Conservation (phyloP, 2,329 filamentous ascomycete genomes). For the Blastomyces silverae region DNA sequence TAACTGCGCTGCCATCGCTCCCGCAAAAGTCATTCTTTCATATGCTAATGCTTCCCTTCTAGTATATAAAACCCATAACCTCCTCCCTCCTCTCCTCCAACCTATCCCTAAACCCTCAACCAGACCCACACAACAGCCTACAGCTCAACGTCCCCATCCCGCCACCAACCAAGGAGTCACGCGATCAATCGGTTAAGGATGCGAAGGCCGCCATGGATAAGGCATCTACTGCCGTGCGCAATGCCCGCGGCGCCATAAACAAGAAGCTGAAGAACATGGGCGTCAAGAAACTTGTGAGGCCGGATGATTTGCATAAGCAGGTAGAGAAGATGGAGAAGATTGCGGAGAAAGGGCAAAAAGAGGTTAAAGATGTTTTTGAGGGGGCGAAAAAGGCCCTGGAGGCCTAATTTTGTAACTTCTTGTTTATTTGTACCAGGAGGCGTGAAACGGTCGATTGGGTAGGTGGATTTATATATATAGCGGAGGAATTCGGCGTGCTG, state of each 20-base stretch:
- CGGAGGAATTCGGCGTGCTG: no score
- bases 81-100: constrained; percentile 40
- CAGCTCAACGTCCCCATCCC: constrained; percentile 43
- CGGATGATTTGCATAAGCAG: constrained; percentile 43
- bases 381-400: constrained; percentile 36
- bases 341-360: constrained; percentile 42
- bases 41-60: background rate
- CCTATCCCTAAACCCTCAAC: constrained; percentile 40
- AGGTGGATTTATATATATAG: background rate
- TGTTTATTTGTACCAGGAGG: background rate
- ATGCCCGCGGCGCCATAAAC: constrained; percentile 40
- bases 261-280: constrained; percentile 42
- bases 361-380: constrained; percentile 43
- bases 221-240: constrained; percentile 36
- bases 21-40: background rate
- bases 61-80: constrained; percentile 43
- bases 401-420: constrained; percentile 6
- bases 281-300: constrained; percentile 39
- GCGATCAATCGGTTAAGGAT: constrained; percentile 36
- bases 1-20: background rate
- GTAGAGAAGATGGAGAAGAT: constrained; percentile 45
- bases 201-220: constrained; percentile 42
- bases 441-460: background rate
- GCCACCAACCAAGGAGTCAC: constrained; percentile 43
- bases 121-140: constrained; percentile 39